These are phyloP conservation scores for Lentinula edodes DNA, from an alignment of 768 basidiomycete genomes.

Conservation along the genomic window DNA sequence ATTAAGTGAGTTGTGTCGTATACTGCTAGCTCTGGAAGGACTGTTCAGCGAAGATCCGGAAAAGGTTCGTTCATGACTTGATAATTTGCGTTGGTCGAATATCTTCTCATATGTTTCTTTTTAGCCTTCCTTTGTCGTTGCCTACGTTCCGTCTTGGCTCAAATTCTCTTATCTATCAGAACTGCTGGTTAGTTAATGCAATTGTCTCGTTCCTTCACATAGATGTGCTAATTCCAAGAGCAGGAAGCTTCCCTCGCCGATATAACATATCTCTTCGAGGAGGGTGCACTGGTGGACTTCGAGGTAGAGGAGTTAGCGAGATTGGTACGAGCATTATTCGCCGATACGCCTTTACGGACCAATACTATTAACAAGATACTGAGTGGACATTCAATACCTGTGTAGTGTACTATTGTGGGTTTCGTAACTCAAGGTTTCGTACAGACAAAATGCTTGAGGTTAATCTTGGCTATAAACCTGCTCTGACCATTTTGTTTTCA, in stretches of 20 bases:
- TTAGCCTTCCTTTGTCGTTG: conserved; percentile 70
- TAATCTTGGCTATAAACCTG: too few species aligned
- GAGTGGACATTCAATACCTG: conserved; percentile 46
- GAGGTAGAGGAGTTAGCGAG: conserved; percentile 74
- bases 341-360: conserved; percentile 77
- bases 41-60: conserved; percentile 66
- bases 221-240: conserved; percentile 2
- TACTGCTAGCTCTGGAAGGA: conserved; percentile 74
- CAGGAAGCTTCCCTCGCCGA: conserved; percentile 92
- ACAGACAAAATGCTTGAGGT: too few species aligned
- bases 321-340: conserved; percentile 83
- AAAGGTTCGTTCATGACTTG: conserved; percentile 32
- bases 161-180: conserved; percentile 94
- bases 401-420: neutral
- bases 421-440: too few species aligned
- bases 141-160: conserved; percentile 89
- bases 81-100: conserved; percentile 8
- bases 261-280: conserved; percentile 87
- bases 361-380: conserved; percentile 74
- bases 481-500: too few species aligned
- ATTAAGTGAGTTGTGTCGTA: conserved; percentile 76
- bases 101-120: conserved; percentile 1
- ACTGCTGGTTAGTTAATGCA: conserved; percentile 60
- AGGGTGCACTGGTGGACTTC: conserved; percentile 88
- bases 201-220: neutral